Base-by-base conservation (phyloP, 1,139 yeast species). In the Yamadazyma dendronema region DNA sequence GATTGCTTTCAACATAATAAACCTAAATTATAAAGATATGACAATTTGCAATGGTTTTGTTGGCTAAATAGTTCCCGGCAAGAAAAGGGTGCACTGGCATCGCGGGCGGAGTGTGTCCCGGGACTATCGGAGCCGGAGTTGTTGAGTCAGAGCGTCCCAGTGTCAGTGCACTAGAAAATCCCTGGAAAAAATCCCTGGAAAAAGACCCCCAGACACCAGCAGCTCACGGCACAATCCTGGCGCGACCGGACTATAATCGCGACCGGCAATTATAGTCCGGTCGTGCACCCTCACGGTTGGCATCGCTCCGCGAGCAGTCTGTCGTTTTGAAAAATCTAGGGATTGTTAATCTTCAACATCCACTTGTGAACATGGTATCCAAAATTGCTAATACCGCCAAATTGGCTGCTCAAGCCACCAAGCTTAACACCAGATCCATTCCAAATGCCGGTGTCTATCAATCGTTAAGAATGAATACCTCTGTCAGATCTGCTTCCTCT, bases 311-410 rank as follows among this genome's bases (percentile, higher is more conserved):
- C 37, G 14, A 26, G 29, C 17, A 14, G 28, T 21, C 23, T 6
- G 5, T 10, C 11, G 17, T 11, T 21, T 27, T 30, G 19, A 30
- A 34, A 34, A 29, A n/a, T 14, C 23, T n/a, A 23, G 24, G 35
- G 35, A 28, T 33, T n/a, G 16, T n/a, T n/a, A 14, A 27, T 12
- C 19, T 17, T 28, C 31, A 26, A 16, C 28, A 17, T 14, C 28
- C 31, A 17, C 31, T 8, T n/a, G n/a, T n/a, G n/a, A 36, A 13
- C 26, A 59, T 58, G 59, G 62, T 55, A 38, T 53, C 59, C 66
- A 36, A 67, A 15, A 40, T 73, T 50, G 74, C 76, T 44, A 68
- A 65, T 53, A 71, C 77, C 33, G 77, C 78, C 46, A 62, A 60
- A 44, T 57, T 64, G 52, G 78, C 78, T 23, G 69, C 77, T 23